Base-by-base conservation (phyloP, 495 filamentous ascomycete species). In the Lophiostoma macrostomum region DNA sequence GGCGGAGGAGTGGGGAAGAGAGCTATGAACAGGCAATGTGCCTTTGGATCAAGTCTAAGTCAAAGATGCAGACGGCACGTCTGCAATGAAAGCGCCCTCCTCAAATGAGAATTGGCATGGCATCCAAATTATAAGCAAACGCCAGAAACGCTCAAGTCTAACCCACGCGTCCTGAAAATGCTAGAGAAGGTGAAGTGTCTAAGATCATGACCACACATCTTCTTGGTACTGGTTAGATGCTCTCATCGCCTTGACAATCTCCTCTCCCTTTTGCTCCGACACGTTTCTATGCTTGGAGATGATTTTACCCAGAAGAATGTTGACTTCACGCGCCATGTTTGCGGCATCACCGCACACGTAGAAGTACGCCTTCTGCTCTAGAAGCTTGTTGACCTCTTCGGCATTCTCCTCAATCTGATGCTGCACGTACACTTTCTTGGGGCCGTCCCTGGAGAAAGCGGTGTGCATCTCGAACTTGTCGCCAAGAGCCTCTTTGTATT, bases 261-360 rank as follows among this genome's bases (percentile, higher is more conserved):
- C 93, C 71, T 99, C 93, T 18, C 80, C 93, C 74, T 93, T 91
- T 44, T 84, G 73, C 58, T 91, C 82, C 7, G 87, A 76, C 46
- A 96, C 75, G 31, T 84, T 85, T 28, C 93, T 79, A 72, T 95
- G 79, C 60, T 86, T 78, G 23, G 90, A 76, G 61, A 97, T 82
- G 63, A 97, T 95, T 68, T 91, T 82, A 27, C 75, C 84, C 18
- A 99, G 77, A 5, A 88, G 78, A 29, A 82, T 74, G 73, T 91
- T 97, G 71, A 99, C 93, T 66, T 97, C 93, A 36, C 94, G 81
- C 31, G 93, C 93, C 93, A 99, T 99, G 74, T 96, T 91, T 40
- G 94, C 88, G 5, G 93, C 93, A 63, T 99, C 93, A 72, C 93
- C 93, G 65, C 93, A 99, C 28, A 99, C 93, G 67, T 99, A 99